Percentiles rank a stretch among this genome's conserved stretches.
These are phyloP conservation scores for Cydonia oblonga DNA, from an alignment of 331 rosid genomes.

Conservation along the genomic window DNA sequence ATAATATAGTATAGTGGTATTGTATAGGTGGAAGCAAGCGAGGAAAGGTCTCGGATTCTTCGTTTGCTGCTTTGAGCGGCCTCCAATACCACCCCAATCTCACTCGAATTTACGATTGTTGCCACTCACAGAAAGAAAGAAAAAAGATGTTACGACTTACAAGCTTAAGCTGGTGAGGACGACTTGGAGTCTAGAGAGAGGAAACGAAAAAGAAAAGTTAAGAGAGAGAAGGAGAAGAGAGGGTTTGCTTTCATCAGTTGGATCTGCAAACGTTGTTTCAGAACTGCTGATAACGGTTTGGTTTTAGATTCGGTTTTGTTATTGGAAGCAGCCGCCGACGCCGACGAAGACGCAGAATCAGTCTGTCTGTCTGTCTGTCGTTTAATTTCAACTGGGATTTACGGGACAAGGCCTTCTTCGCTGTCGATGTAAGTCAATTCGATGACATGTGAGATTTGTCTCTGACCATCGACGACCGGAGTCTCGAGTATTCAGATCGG, in stretches of 20 bases:
- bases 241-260: neutral
- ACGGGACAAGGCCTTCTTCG: neutral
- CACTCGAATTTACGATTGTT: slow-evolving; percentile 24
- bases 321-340: neutral
- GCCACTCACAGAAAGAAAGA: slow-evolving; percentile 22
- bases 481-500: neutral
- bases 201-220: neutral
- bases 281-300: neutral
- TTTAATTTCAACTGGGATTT: neutral
- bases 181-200: neutral
- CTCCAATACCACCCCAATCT: neutral
- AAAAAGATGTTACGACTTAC: neutral
- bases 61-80: slow-evolving; percentile 13
- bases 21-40: neutral
- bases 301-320: neutral
- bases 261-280: neutral
- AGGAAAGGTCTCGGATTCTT: slow-evolving; percentile 41
- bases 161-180: neutral
- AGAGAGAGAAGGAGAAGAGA: neutral
- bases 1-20: neutral
- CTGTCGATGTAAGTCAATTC: neutral
- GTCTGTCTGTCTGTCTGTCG: neutral
- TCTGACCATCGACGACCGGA: neutral
- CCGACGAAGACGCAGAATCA: neutral
- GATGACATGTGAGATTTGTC: neutral